Base-by-base conservation (phyloP, 768 basidiomycete species). In the Lactarius trivialis region DNA sequence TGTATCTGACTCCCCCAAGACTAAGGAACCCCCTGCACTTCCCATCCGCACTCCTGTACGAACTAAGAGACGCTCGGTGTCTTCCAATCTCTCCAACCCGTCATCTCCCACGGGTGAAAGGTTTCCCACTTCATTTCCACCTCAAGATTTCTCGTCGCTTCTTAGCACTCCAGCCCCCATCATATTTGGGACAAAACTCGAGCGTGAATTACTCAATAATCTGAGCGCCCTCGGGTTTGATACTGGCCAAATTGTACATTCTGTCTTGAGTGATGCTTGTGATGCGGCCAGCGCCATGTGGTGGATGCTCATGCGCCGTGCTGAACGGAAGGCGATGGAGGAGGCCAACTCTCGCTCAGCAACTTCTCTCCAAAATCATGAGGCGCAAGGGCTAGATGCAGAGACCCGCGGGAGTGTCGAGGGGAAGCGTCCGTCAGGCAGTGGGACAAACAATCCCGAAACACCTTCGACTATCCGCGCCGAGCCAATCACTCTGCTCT, bases 61-160 rank as follows among this genome's bases (percentile, higher is more conserved):
- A 12, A 98, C 96, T 2, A 99, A 99, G 72, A 87, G 96, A 4
- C 89, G 96, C 26, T 97, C 94, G 2, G 88, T 98, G 6, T 96
- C 94, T 1, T 96, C 93, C 2, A 87, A 85, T 7, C 76, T 93
- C 63, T 89, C 89, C 34, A 85, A 88, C 55, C 77, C 81, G 11
- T 76, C 76, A 11, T 82, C 84, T 0, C 79, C 82, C 1, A 75
- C 75, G 0, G 70, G 34, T 72, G 76, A 51, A 48, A 60, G 26
- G 54, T 64, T 72, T 21, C 70, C 75, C 19, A 60, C 76, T 68
- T 64, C 75, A 60, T 65, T 77, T 70, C 69, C 76, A 63, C 70
- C 76, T 36, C 70, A 83, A 41, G 85, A 89, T 70, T 88, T 90
- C 74, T 76, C 82, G 8, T 78, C 80, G 28, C 73, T 89, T 53